These are phyloP conservation scores for Russula brevipes DNA, from an alignment of 768 basidiomycete species.

Conservation along the genomic window DNA sequence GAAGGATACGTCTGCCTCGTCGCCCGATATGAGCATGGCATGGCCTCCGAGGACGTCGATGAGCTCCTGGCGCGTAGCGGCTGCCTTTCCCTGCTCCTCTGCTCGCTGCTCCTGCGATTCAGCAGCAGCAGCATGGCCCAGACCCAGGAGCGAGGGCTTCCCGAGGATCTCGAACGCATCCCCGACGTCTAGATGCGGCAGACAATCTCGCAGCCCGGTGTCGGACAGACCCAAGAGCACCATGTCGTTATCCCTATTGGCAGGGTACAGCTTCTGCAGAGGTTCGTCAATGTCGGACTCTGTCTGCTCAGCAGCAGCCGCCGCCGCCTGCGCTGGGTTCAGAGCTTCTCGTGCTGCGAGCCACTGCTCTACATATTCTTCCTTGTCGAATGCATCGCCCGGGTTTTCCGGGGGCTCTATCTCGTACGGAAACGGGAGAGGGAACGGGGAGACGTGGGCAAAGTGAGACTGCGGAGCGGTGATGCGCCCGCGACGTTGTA, in stretches of 20 bases:
- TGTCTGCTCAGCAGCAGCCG: constrained; percentile 14
- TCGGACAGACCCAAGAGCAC: constrained; percentile 71
- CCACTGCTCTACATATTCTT: constrained; percentile 71
- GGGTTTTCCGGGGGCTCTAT: constrained; percentile 52
- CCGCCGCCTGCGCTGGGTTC: constrained; percentile 30
- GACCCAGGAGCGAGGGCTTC: constrained; percentile 44
- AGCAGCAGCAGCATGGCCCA: not conserved
- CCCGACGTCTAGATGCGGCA: constrained; percentile 84
- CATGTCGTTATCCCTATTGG: constrained; percentile 47
- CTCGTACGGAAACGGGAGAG: constrained; percentile 76
- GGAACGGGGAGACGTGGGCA: constrained; percentile 78
- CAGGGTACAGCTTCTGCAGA: constrained; percentile 43
- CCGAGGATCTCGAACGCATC: constrained; percentile 72
- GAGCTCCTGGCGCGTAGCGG: constrained; percentile 58
- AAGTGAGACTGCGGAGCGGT: constrained; percentile 59
- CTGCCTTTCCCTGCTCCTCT: constrained; percentile 31
- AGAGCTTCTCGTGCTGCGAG: constrained; percentile 59
- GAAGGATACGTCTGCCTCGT: constrained; percentile 33
- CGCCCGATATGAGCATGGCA: constrained; percentile 54
- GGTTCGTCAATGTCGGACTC: constrained; percentile 30
- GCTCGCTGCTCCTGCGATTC: constrained; percentile 29
- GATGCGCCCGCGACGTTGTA: constrained; percentile 66
- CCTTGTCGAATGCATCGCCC: constrained; percentile 50
- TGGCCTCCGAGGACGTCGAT: constrained; percentile 79
- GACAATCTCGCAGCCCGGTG: constrained; percentile 61